phyloP scores from a whole-genome alignment of 2,329 filamentous ascomycete species.

The Apiospora pterosperma region DNA sequence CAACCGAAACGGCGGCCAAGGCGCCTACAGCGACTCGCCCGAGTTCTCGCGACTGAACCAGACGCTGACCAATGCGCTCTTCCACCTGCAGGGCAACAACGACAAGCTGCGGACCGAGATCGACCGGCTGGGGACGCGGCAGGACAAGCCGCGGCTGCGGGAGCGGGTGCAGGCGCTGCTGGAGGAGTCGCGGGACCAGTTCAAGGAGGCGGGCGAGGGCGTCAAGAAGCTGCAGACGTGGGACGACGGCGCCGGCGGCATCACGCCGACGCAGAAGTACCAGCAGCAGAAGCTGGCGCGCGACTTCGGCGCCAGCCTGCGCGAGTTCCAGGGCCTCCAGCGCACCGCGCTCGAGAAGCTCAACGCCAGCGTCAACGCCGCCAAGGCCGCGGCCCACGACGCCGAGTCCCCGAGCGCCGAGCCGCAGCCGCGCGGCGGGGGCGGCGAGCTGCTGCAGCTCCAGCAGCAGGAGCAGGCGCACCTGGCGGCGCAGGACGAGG shows the following conservation, averaged over 20 bases:
- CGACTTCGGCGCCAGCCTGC: constrained; percentile 84
- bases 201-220: constrained; percentile 89
- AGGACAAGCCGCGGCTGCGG: constrained; percentile 85
- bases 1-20: constrained; percentile 39
- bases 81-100: constrained; percentile 84
- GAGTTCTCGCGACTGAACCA: constrained; percentile 83
- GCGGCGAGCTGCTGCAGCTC: constrained; percentile 49
- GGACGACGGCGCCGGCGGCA: constrained; percentile 65
- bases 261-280: constrained; percentile 84
- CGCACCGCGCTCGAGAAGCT: constrained; percentile 88
- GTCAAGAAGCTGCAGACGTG: constrained; percentile 87
- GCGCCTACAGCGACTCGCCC: constrained; percentile 81
- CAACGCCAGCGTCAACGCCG: constrained; percentile 78
- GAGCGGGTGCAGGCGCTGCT: constrained; percentile 86
- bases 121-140: constrained; percentile 79
- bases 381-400: constrained; percentile 74
- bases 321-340: constrained; percentile 92
- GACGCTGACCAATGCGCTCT: constrained; percentile 82
- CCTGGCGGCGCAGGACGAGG: constrained; percentile 86
- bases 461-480: constrained; percentile 74
- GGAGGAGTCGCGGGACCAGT: constrained; percentile 80
- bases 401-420: constrained; percentile 35
- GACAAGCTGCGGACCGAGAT: constrained; percentile 82
- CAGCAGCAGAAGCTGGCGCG: constrained; percentile 92
- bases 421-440: constrained; percentile 22